These are phyloP conservation scores for Pezicula radicicola DNA, from an alignment of 2,329 filamentous ascomycete genomes.

Conservation along the genomic window DNA sequence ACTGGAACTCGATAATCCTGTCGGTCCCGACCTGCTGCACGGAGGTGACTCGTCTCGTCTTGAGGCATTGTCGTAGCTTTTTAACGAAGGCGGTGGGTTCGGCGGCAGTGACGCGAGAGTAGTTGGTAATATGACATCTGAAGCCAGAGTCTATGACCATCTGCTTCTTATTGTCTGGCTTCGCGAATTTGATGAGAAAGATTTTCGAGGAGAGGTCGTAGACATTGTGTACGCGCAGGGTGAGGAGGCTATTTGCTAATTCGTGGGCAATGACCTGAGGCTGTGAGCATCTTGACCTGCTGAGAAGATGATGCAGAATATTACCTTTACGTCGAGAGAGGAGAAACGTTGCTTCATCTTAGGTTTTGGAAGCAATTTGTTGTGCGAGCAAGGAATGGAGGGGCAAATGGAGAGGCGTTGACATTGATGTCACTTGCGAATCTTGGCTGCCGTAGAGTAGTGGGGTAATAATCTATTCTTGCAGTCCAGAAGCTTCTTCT, in stretches of 20 bases:
- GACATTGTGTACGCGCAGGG: constrained; percentile 84
- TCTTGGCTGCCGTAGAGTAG: too few relatives aligned
- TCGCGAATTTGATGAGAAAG: constrained; percentile 91
- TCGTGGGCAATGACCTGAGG: constrained; percentile 87
- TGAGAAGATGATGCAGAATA: neutral
- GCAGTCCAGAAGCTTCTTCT: too few relatives aligned
- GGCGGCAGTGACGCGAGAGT: constrained; percentile 80
- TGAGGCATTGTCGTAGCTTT: constrained; percentile 81
- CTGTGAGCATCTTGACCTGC: constrained; percentile 1
- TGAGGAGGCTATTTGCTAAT: constrained; percentile 72
- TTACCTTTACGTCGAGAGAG: constrained; percentile 72
- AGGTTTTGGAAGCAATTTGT: constrained; percentile 3
- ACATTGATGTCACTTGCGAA: neutral
- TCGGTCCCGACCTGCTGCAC: constrained; percentile 89
- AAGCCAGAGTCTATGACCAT: constrained; percentile 93
- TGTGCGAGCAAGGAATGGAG: constrained; percentile 8
- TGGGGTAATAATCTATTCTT: too few relatives aligned
- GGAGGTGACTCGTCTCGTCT: constrained; percentile 78
- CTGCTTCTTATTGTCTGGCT: constrained; percentile 84
- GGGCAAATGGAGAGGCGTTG: constrained; percentile 7
- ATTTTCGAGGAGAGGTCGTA: constrained; percentile 97
- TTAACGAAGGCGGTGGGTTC: constrained; percentile 84
- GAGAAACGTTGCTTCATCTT: constrained; percentile 77
- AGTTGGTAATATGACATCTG: constrained; percentile 89
- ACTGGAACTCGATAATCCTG: constrained; percentile 85